Conservation (phyloP, 441 rosid genomes). For the Eruca vesicaria region DNA sequence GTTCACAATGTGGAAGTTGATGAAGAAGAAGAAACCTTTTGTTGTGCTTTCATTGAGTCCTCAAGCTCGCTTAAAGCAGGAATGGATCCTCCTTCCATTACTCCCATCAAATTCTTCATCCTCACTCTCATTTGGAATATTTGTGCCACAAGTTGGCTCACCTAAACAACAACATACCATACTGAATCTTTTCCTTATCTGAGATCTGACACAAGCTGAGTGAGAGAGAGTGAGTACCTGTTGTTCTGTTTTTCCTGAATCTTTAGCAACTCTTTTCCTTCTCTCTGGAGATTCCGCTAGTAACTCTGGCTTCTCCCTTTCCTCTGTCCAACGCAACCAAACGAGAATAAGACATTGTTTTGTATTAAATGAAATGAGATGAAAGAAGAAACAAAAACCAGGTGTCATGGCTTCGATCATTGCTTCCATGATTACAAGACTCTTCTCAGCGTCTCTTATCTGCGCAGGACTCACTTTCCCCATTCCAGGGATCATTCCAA, state of each 20-base stretch:
- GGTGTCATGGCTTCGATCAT: conserved; percentile 97
- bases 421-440: conserved; percentile 75
- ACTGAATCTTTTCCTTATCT: conserved; percentile 4
- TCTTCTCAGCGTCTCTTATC: conserved; percentile 95
- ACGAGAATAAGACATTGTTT: conserved; percentile 7
- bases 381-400: conserved; percentile 40
- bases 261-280: conserved; percentile 86
- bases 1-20: conserved; percentile 1
- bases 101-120: conserved; percentile 97
- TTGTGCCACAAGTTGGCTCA: conserved; percentile 96
- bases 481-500: conserved; percentile 99
- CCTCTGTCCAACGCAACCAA: conserved; percentile 55
- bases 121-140: conserved; percentile 93
- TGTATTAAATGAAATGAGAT: neutral
- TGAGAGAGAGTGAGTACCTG: conserved; percentile 45
- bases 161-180: conserved; percentile 38
- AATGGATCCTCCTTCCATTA: conserved; percentile 90
- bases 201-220: conserved; percentile 10
- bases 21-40: conserved; percentile 54
- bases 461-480: conserved; percentile 95
- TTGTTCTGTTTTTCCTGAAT: conserved; percentile 86
- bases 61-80: conserved; percentile 87
- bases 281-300: conserved; percentile 83
- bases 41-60: conserved; percentile 76
- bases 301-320: conserved; percentile 92